Evolutionary conservation across 78 protist genomes (phyloP).

Genomic region (Dictyostelium firmibasis): DNA sequence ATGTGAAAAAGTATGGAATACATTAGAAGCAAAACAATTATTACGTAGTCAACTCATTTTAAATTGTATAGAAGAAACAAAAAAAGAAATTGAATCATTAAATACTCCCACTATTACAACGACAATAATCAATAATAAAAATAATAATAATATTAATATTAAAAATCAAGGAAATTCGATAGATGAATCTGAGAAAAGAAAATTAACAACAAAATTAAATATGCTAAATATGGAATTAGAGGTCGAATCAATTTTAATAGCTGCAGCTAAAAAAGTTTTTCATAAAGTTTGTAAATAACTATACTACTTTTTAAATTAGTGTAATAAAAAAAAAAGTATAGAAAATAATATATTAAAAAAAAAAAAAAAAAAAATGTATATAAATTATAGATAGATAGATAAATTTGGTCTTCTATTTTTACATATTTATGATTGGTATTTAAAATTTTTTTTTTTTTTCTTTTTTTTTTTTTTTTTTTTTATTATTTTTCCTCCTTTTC

Average conservation of each 20-base stretch:
- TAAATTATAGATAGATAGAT: background rate
- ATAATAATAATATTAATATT: background rate
- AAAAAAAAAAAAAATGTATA: background rate
- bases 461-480: background rate
- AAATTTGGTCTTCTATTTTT: no score
- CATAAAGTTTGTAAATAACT: conserved; percentile 50
- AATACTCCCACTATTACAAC: background rate
- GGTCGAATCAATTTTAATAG: background rate
- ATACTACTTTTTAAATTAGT: background rate
- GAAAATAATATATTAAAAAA: background rate
- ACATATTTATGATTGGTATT: no score
- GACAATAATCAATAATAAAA: background rate
- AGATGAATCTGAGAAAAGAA: background rate
- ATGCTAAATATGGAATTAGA: conserved; percentile 37
- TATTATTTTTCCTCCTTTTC: background rate
- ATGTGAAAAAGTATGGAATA: conserved; percentile 40
- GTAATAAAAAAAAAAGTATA: background rate
- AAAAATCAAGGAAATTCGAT: background rate
- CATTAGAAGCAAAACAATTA: background rate
- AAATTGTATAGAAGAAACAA: conserved; percentile 46
- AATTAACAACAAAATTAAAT: conserved; percentile 14
- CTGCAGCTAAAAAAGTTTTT: conserved; percentile 10
- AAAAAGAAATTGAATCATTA: background rate
- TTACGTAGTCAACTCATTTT: conserved; percentile 11
- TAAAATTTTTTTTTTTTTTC: background rate